Evolutionary conservation across 2,329 filamentous ascomycete genomes (phyloP).

Genomic region (Periconia digitata): DNA sequence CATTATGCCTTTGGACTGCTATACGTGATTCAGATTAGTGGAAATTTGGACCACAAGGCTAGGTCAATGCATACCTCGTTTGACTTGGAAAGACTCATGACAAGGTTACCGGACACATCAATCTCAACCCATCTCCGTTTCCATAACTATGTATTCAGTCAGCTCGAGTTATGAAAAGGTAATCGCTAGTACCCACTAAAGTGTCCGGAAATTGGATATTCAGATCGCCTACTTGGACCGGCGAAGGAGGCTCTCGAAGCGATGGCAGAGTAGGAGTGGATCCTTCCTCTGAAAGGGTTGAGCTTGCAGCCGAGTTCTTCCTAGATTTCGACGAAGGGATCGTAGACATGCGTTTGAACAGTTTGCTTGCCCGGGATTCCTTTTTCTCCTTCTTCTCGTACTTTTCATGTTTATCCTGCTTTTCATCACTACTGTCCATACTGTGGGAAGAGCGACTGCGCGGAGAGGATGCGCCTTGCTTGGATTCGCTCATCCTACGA

Average conservation of each 20-base stretch:
- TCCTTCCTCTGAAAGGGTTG: slow-evolving; percentile 45
- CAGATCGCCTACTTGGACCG: slow-evolving; percentile 79
- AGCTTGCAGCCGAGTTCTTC: slow-evolving; percentile 48
- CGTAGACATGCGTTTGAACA: slow-evolving; percentile 69
- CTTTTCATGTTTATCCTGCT: slow-evolving; percentile 28
- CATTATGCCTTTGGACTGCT: slow-evolving; percentile 57
- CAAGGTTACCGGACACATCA: slow-evolving; percentile 79
- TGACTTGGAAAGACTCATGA: slow-evolving; percentile 71
- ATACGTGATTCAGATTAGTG: not conserved
- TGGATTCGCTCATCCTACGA: slow-evolving; percentile 42
- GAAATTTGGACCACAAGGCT: no score
- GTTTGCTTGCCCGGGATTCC: slow-evolving; percentile 60
- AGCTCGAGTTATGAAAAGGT: not conserved
- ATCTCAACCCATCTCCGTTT: slow-evolving; percentile 88
- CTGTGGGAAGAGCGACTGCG: slow-evolving; percentile 27
- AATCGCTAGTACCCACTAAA: slow-evolving; percentile 53
- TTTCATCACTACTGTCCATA: slow-evolving; percentile 43
- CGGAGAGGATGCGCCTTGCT: slow-evolving; percentile 25
- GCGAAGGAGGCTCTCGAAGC: slow-evolving; percentile 50
- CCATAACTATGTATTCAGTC: slow-evolving; percentile 63
- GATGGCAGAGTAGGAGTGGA: slow-evolving; percentile 27
- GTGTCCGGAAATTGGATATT: slow-evolving; percentile 98
- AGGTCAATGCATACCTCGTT: slow-evolving; percentile 49
- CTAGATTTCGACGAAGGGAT: slow-evolving; percentile 54
- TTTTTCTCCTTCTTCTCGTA: slow-evolving; percentile 54